A percentile compares a stretch with the other conserved stretches of the same genome.
Evolutionary conservation across 306 rosid species (phyloP).

Genomic region (Malus sylvestris): DNA sequence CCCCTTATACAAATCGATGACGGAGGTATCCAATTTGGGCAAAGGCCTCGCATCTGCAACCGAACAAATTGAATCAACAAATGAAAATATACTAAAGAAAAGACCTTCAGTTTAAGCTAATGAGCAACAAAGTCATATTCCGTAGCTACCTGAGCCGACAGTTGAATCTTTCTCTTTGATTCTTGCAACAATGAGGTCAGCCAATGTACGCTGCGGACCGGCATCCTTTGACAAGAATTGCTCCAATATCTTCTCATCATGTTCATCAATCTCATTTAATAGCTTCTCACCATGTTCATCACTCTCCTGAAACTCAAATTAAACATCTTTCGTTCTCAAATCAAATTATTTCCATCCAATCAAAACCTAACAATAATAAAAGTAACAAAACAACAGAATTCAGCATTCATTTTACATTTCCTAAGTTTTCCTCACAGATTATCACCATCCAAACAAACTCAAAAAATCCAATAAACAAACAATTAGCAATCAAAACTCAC

Average conservation of each 20-base stretch:
- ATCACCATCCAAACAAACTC: neutral
- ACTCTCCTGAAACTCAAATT: slow-evolving; percentile 14
- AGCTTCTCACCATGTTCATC: slow-evolving; percentile 58
- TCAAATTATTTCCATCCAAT: neutral
- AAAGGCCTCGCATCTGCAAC: slow-evolving; percentile 56
- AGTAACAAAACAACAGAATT: neutral
- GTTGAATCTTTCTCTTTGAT: slow-evolving; percentile 56
- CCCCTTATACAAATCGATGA: slow-evolving; percentile 71
- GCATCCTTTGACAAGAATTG: slow-evolving; percentile 46
- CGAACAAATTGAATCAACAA: neutral
- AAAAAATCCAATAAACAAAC: neutral
- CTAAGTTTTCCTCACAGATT: neutral
- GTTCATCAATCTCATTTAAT: slow-evolving; percentile 58
- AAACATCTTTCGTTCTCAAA: neutral
- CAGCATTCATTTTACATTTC: neutral
- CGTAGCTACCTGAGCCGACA: slow-evolving; percentile 46
- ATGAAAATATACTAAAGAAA: neutral
- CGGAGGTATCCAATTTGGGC: slow-evolving; percentile 61
- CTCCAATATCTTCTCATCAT: slow-evolving; percentile 60
- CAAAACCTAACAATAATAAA: neutral
- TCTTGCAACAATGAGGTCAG: slow-evolving; percentile 59
- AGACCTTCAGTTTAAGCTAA: neutral
- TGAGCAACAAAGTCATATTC: neutral
- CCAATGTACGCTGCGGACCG: slow-evolving; percentile 47
- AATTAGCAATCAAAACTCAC: slow-evolving; percentile 20